Evolutionary conservation across 306 rosid species (phyloP), one percentile per base, ranked within the genome.

Genomic region (Trifolium fragiferum): DNA sequence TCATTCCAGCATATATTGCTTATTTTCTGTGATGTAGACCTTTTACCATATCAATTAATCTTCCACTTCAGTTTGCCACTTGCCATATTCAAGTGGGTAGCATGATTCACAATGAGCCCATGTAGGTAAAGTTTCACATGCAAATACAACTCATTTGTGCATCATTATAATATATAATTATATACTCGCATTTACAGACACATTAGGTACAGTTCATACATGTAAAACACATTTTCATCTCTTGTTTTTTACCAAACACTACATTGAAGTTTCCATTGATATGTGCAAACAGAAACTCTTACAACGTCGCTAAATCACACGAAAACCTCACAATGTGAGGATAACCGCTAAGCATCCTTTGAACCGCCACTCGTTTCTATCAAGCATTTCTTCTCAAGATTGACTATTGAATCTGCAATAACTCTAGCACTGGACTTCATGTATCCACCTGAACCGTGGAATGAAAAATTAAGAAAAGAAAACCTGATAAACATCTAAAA

Each of bases 401-500:
- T 91, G 78, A 65, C 60, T 10, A 94, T 86, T 19, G 97, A 94
- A 84, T 94, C 93, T 58, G 98, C 98, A 6, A 94, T 88, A 14
- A 91, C 94, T 82, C 88, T 81, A 20, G 98, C 97, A 74, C 93
- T 90, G 59, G 96, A 87, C 82, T 87, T 94, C 97, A 90, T 91
- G 88, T 91, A 94, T 69, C 98, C 98, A 60, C 98, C 98, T 94
- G 92, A 78, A 80, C 81, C 75, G 58, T 63, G 68, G 16, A 68
- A 69, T 19, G 8, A 16, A 19, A 71, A 32, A 50, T 59, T 37
- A 41, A 65, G 38, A 44, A 27, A 41, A 65, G 38, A 44, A 27
- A 60, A 53, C 40, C 33, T 12, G 54, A 54, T 80, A 25, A 59
- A 51, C 62, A 80, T 51, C 68, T 32, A 43, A 64, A 60, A 70